These are phyloP conservation scores for Aspergillus flavus DNA, from an alignment of 2,329 filamentous ascomycete species.

Conservation along the genomic window DNA sequence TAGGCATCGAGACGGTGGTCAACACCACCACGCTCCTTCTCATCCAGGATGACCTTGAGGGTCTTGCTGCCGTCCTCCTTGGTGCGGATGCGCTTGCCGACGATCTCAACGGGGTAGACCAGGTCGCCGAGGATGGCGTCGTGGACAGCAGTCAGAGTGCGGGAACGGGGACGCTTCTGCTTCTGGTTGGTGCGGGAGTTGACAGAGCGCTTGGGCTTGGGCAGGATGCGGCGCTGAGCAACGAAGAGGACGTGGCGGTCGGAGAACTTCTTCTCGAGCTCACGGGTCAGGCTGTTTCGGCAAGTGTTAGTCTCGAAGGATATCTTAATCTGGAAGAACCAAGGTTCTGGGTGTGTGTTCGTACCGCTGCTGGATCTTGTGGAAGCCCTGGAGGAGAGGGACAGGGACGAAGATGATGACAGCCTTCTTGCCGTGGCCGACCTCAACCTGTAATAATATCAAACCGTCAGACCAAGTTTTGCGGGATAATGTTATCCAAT, in stretches of 20 bases:
- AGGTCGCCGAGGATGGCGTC: constrained; percentile 97
- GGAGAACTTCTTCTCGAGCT: constrained; percentile 99
- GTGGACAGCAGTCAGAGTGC: constrained; percentile 98
- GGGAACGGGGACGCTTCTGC: constrained; percentile 97
- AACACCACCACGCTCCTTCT: constrained; percentile 99
- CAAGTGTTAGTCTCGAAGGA: constrained; percentile 5
- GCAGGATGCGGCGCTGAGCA: constrained; percentile 96
- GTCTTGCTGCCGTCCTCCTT: constrained; percentile 98
- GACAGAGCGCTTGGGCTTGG: constrained; percentile 97
- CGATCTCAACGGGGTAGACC: constrained; percentile 99
- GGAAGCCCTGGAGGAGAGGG: constrained; percentile 96
- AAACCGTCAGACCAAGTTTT: constrained; percentile 2
- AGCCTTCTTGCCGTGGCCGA: constrained; percentile 99
- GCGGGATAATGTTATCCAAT: background rate
- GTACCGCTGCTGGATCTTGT: constrained; percentile 99
- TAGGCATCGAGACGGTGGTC: constrained; percentile 99
- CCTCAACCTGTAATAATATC: constrained; percentile 78
- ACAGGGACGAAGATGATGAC: constrained; percentile 99
- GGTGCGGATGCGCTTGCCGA: constrained; percentile 97
- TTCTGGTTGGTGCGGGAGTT: constrained; percentile 94
- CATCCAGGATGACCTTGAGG: constrained; percentile 98
- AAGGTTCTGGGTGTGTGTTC: constrained; percentile 34
- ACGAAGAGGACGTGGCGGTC: constrained; percentile 99
- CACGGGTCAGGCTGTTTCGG: constrained; percentile 83
- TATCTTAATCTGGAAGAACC: background rate